Conservation (phyloP, 1,284 basidiomycete species). For the Agaricales sp. region DNA sequence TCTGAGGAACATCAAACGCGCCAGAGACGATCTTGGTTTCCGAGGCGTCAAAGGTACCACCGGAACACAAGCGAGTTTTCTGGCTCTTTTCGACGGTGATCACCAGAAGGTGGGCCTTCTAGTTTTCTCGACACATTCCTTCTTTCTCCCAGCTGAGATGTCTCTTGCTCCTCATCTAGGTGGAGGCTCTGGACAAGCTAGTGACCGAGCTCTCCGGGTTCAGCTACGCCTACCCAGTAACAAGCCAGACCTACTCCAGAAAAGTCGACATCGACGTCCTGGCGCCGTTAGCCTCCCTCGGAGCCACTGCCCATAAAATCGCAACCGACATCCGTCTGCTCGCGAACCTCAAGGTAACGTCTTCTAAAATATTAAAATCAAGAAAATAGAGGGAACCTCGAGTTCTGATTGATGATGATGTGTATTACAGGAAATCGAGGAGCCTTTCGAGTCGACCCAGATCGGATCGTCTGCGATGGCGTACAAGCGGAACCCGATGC, state of each 20-base stretch:
- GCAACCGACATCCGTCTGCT: slow-evolving; percentile 91
- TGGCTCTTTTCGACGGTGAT: slow-evolving; percentile 91
- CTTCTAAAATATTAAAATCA: not conserved
- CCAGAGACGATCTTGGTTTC: slow-evolving; percentile 91
- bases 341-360: slow-evolving; percentile 77
- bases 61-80: slow-evolving; percentile 95
- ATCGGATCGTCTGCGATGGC: slow-evolving; percentile 99
- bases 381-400: too few relatives aligned
- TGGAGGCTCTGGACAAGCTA: slow-evolving; percentile 81
- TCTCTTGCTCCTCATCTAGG: slow-evolving; percentile 29
- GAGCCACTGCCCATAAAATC: slow-evolving; percentile 96
- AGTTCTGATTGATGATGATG: not conserved
- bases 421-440: slow-evolving; percentile 77
- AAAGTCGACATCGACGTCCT: slow-evolving; percentile 97
- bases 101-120: slow-evolving; percentile 64
- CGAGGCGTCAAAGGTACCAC: slow-evolving; percentile 99
- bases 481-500: slow-evolving; percentile 99
- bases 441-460: slow-evolving; percentile 98
- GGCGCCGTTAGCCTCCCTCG: slow-evolving; percentile 82
- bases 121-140: not conserved
- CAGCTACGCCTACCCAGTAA: slow-evolving; percentile 92
- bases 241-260: slow-evolving; percentile 96
- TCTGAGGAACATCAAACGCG: slow-evolving; percentile 86
- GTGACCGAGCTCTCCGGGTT: slow-evolving; percentile 92
- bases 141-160: not conserved